Percentiles rank a stretch among this genome's conserved stretches.
phyloP scores from a whole-genome alignment of 192 early-diverging fungal genomes.

The Glomus cerebriforme region DNA sequence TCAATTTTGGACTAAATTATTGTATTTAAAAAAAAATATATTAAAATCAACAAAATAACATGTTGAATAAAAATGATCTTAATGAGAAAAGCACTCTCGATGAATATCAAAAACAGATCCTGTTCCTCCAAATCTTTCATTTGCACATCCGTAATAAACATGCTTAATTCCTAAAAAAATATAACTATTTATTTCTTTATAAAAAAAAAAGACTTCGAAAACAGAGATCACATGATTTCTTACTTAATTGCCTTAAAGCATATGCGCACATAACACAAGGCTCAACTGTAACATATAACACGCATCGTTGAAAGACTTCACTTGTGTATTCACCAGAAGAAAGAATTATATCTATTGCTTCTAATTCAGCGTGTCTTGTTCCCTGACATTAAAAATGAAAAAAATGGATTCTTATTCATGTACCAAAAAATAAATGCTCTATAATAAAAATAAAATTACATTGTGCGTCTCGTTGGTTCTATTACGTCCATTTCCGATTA shows the following conservation, averaged over 20 bases:
- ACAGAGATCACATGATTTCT: background rate
- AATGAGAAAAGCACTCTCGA: slow-evolving; percentile 59
- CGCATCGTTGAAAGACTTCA: slow-evolving; percentile 53
- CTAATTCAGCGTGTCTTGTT: slow-evolving; percentile 93
- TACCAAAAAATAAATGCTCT: background rate
- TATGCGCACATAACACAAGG: slow-evolving; percentile 98
- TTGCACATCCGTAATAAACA: slow-evolving; percentile 91
- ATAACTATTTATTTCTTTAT: background rate
- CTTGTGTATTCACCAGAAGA: slow-evolving; percentile 36
- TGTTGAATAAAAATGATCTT: background rate
- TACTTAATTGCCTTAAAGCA: slow-evolving; percentile 79
- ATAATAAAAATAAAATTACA: slow-evolving; percentile 47
- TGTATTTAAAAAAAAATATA: background rate
- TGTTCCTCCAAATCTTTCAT: slow-evolving; percentile 96
- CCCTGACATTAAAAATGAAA: slow-evolving; percentile 52
- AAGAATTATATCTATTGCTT: slow-evolving; percentile 84
- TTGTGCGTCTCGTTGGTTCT: slow-evolving; percentile 84
- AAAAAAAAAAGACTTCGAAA: background rate
- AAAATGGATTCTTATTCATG: background rate
- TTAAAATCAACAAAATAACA: slow-evolving; percentile 23
- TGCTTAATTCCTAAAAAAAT: slow-evolving; percentile 58
- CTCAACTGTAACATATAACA: slow-evolving; percentile 96
- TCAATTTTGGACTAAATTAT: slow-evolving; percentile 23
- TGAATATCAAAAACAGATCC: slow-evolving; percentile 87
- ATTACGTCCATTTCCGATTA: slow-evolving; percentile 87